phyloP scores from a whole-genome alignment of 2,329 filamentous ascomycete genomes.

The Aspergillus felis region DNA sequence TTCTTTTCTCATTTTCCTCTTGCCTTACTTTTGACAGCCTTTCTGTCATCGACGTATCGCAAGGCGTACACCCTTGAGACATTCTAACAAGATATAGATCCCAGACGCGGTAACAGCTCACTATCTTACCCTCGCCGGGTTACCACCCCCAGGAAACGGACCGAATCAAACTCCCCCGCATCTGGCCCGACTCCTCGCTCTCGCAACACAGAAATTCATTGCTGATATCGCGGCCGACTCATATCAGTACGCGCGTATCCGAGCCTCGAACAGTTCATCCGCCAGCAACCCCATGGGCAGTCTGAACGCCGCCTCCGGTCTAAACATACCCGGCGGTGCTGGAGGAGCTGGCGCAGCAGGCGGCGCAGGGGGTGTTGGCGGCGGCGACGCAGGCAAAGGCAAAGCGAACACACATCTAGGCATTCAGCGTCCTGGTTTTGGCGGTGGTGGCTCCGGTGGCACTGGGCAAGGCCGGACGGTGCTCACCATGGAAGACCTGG shows the following conservation, averaged over 20 bases:
- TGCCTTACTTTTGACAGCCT: not conserved
- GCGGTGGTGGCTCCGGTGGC: constrained; percentile 83
- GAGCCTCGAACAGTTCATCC: constrained; percentile 81
- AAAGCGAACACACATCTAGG: constrained; percentile 59
- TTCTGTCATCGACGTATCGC: not conserved
- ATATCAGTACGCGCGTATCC: constrained; percentile 95
- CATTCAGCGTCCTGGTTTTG: constrained; percentile 73
- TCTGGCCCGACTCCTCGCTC: constrained; percentile 85
- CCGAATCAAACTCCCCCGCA: constrained; percentile 74
- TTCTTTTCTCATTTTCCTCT: not conserved
- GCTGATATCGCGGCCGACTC: constrained; percentile 95
- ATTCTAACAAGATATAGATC: constrained; percentile 58
- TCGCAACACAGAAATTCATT: constrained; percentile 99
- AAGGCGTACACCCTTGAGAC: not conserved
- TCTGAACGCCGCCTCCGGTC: constrained; percentile 63
- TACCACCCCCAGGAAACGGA: constrained; percentile 79
- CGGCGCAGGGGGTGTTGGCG: constrained; percentile 46
- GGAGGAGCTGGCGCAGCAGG: constrained; percentile 48
- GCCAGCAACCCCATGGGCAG: constrained; percentile 90
- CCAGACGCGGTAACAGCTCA: constrained; percentile 97
- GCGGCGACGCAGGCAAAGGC: constrained; percentile 42
- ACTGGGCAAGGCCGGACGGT: constrained; percentile 83
- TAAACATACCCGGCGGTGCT: constrained; percentile 55
- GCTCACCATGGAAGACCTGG: constrained; percentile 96
- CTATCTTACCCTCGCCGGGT: constrained; percentile 93